These are phyloP conservation scores for Fusarium armeniacum DNA, from an alignment of 2,329 filamentous ascomycete species.

Conservation along the genomic window DNA sequence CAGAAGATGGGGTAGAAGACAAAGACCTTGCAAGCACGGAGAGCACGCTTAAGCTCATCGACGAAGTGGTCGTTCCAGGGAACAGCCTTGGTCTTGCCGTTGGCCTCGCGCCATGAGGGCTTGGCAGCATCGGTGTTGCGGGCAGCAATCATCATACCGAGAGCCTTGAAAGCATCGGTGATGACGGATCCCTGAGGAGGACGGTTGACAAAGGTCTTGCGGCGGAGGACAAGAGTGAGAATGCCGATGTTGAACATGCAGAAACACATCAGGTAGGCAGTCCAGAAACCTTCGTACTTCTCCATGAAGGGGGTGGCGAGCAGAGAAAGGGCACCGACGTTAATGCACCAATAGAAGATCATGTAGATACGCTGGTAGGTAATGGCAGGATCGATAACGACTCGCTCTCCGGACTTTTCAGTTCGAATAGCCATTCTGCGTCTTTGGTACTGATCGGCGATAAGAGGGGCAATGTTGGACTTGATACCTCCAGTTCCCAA, in stretches of 20 bases:
- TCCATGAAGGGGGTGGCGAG: conserved; percentile 79
- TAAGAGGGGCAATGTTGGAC: conserved; percentile 71
- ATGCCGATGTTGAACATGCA: conserved; percentile 74
- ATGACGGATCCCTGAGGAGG: conserved; percentile 74
- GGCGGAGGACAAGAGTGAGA: conserved; percentile 62
- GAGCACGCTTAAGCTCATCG: conserved; percentile 76
- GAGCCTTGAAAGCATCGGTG: conserved; percentile 71
- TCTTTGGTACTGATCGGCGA: conserved; percentile 76
- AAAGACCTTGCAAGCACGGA: conserved; percentile 80
- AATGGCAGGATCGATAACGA: conserved; percentile 75
- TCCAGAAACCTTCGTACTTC: conserved; percentile 76
- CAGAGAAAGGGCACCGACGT: conserved; percentile 77
- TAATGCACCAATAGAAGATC: conserved; percentile 82
- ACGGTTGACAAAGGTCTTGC: conserved; percentile 65
- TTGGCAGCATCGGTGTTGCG: conserved; percentile 73
- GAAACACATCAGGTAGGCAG: conserved; percentile 70
- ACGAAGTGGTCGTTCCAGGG: conserved; percentile 79
- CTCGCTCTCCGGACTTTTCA: conserved; percentile 66
- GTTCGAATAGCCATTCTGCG: conserved; percentile 64
- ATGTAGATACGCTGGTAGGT: conserved; percentile 79
- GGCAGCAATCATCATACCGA: conserved; percentile 57
- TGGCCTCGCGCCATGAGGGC: conserved; percentile 71
- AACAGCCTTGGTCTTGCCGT: conserved; percentile 59
- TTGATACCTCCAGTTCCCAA: conserved; percentile 79
- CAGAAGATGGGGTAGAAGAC: conserved; percentile 76